Base-by-base conservation (phyloP, 164 flowering plant genomes). In the Paratinospora sagittata region DNA sequence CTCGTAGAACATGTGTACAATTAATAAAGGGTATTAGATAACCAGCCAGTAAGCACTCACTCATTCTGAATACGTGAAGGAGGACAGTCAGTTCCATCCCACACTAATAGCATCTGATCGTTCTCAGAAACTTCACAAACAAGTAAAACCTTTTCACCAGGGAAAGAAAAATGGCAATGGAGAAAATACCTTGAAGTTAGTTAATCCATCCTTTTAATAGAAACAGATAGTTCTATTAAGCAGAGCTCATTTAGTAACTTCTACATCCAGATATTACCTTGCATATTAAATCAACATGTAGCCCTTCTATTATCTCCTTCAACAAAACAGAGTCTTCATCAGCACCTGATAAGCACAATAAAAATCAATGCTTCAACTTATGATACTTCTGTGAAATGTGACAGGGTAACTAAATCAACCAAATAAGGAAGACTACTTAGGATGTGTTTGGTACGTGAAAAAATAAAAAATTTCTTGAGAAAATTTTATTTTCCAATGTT, bases 31-130 rank as follows among this genome's bases (percentile, higher is more conserved):
- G 24, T 55, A 55, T n/a, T 23, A 7, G 6, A 55, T 55, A 55
- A n/a, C 61, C 61, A 19, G 21, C 61, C 21, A 55, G 61, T 21
- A n/a, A n/a, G 24, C 26, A 19, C 61, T 55, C 61, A 55, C 61
- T 55, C 21, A 23, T 55, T 55, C 24, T 8, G 61, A 55, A 55
- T 55, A 19, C 61, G 8, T 55, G 24, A 55, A 55, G 61, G 61
- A 55, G 61, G 23, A n/a, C 61, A 55, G 61, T 55, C 61, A n/a
- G 61, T 55, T 55, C 61, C 61, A 55, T 55, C 61, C 61, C 61
- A 55, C 61, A 55, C 61, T 19, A 55, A 55, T 21, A 55, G 61
- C 24, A 55, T 9, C 21, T 8, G 61, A n/a, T 55, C 61, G 17
- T 55, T 19, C 61, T 19, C 61, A 55, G 61, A 55, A 21, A 55